Evolutionary conservation across 805 yeast genomes (phyloP).

Genomic region (Wickerhamia fluorescens): DNA sequence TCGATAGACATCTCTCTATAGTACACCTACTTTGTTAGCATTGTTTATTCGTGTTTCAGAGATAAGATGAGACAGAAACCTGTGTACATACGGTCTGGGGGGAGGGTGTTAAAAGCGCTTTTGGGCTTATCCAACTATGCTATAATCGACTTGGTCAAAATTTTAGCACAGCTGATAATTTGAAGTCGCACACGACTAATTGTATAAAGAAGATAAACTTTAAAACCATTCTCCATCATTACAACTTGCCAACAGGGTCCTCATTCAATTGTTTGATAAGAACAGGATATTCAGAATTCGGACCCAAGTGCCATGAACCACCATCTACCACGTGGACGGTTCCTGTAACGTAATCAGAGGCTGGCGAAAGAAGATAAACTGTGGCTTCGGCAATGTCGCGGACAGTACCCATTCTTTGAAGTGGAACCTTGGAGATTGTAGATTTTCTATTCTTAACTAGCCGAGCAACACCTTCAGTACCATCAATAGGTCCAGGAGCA

Average conservation of each 20-base stretch:
- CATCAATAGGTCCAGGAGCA: slow-evolving; percentile 23
- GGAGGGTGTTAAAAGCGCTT: slow-evolving; percentile 2
- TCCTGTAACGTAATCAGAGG: slow-evolving; percentile 20
- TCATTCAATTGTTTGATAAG: slow-evolving; percentile 12
- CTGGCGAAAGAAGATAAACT: slow-evolving; percentile 20
- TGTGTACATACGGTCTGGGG: neutral
- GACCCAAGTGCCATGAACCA: slow-evolving; percentile 20
- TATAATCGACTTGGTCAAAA: no score
- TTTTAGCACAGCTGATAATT: no score
- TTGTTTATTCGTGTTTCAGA: neutral
- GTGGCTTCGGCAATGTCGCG: slow-evolving; percentile 25
- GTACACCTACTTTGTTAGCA: slow-evolving; percentile 1
- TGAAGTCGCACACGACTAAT: no score
- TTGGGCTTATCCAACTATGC: no score
- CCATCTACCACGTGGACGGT: slow-evolving; percentile 23
- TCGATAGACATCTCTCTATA: slow-evolving; percentile 70
- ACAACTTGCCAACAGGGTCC: slow-evolving; percentile 9
- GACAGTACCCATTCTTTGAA: slow-evolving; percentile 19
- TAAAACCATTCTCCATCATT: no score
- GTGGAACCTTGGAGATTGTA: slow-evolving; percentile 11
- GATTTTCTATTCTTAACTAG: slow-evolving; percentile 10
- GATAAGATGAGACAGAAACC: neutral
- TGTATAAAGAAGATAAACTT: no score
- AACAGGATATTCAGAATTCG: slow-evolving; percentile 26
- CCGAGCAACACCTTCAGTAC: slow-evolving; percentile 21